phyloP scores from a whole-genome alignment of 177 flowering plant genomes.

The Tripterygium wilfordii region DNA sequence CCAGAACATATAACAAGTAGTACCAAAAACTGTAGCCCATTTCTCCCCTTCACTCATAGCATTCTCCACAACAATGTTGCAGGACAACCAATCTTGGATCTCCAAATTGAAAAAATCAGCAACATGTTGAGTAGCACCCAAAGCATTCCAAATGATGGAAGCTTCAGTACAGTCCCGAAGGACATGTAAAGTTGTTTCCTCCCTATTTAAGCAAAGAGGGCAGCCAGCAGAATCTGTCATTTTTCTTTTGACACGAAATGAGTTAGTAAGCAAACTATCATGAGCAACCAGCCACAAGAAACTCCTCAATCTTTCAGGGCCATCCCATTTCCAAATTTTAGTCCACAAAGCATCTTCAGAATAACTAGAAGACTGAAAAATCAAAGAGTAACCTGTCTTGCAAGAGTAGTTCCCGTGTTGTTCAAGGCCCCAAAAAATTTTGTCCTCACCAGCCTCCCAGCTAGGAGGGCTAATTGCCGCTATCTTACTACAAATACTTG shows the following conservation, averaged over 20 bases:
- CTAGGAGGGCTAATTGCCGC: not conserved
- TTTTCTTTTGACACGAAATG: not conserved
- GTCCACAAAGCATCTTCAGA: too few relatives aligned
- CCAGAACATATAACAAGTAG: too few relatives aligned
- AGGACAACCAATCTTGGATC: too few relatives aligned
- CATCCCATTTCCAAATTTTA: not conserved
- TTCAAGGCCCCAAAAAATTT: too few relatives aligned
- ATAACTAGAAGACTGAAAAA: too few relatives aligned
- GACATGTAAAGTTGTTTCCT: not conserved
- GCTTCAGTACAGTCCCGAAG: not conserved
- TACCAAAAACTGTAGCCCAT: too few relatives aligned
- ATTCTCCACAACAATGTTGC: too few relatives aligned
- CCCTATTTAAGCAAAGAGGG: not conserved
- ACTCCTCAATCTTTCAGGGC: not conserved
- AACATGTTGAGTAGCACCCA: too few relatives aligned
- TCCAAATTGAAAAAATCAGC: too few relatives aligned
- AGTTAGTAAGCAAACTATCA: not conserved
- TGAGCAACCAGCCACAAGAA: not conserved
- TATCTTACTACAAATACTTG: not conserved
- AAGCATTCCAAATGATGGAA: not conserved
- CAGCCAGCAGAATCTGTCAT: not conserved
- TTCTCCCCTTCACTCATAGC: too few relatives aligned
- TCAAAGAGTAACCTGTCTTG: too few relatives aligned
- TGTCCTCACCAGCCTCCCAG: not conserved
- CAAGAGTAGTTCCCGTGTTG: too few relatives aligned